Percentiles rank a stretch among this genome's conserved stretches.
Conservation (phyloP, 805 yeast species). For the Metschnikowia rubicola region DNA sequence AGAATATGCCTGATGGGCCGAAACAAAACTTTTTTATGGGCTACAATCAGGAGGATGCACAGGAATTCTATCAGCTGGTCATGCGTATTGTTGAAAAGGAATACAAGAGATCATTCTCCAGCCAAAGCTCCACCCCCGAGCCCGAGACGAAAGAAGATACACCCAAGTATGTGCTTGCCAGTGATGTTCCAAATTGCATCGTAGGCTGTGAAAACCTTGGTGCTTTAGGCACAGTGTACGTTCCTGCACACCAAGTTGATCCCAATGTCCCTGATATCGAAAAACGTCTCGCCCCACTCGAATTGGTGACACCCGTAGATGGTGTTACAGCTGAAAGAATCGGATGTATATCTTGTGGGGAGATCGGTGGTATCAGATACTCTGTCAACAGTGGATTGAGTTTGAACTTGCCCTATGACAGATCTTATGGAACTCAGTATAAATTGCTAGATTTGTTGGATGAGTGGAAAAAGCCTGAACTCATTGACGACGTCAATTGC, state of each 20-base stretch:
- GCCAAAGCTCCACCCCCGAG: constrained; percentile 24
- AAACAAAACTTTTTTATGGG: constrained; percentile 75
- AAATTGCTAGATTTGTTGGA: constrained; percentile 51
- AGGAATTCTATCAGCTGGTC: constrained; percentile 85
- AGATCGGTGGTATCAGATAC: constrained; percentile 86
- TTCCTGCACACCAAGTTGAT: constrained; percentile 75
- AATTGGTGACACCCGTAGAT: constrained; percentile 83
- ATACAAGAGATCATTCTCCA: constrained; percentile 27
- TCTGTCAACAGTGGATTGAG: constrained; percentile 74
- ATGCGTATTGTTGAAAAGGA: constrained; percentile 65
- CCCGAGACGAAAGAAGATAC: constrained; percentile 18
- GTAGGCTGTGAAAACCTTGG: constrained; percentile 49
- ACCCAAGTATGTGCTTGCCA: constrained; percentile 21
- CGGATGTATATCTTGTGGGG: constrained; percentile 89
- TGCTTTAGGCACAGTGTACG: constrained; percentile 58
- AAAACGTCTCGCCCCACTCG: constrained; percentile 47
- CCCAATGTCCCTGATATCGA: constrained; percentile 53
- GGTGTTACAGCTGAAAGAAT: constrained; percentile 86
- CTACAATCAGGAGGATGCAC: constrained; percentile 94
- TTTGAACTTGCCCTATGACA: constrained; percentile 58
- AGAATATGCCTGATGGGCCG: constrained; percentile 74
- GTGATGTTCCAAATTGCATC: constrained; percentile 25
- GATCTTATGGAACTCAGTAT: constrained; percentile 32
- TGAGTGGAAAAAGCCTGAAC: constrained; percentile 75
- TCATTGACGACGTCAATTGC: constrained; percentile 91